These are phyloP conservation scores for Yamadazyma taylorii DNA, from an alignment of 1,139 yeast species.

Conservation along the genomic window DNA sequence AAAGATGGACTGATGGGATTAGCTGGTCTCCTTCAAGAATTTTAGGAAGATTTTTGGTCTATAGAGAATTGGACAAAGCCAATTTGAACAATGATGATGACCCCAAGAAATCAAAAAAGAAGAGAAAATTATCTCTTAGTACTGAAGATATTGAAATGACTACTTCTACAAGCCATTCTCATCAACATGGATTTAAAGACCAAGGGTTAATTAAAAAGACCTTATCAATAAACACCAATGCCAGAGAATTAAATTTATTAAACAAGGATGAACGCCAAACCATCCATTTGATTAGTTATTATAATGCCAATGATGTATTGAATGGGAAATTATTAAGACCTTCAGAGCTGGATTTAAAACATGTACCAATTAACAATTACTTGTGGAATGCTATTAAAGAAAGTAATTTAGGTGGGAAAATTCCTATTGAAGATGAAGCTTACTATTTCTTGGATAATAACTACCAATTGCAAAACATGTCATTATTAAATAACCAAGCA, in stretches of 20 bases:
- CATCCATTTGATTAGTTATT: conserved; percentile 78
- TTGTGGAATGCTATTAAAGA: conserved; percentile 63
- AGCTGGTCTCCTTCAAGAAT: conserved; percentile 92
- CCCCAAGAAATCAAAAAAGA: conserved; percentile 25
- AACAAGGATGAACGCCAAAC: conserved; percentile 41
- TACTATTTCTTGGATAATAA: conserved; percentile 50
- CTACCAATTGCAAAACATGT: conserved; percentile 46
- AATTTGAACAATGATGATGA: conserved; percentile 6
- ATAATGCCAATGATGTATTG: conserved; percentile 70
- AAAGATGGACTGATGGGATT: conserved; percentile 93
- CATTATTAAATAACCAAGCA: conserved; percentile 20
- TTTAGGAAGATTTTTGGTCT: conserved; percentile 77
- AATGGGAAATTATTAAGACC: conserved; percentile 61
- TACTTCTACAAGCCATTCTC: conserved; percentile 15
- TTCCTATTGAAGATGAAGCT: conserved; percentile 53
- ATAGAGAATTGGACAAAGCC: conserved; percentile 70
- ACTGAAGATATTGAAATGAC: conserved; percentile 15
- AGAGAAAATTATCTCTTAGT: conserved; percentile 21
- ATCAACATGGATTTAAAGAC: conserved; percentile 67
- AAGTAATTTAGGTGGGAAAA: conserved; percentile 58
- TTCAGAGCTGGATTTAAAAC: conserved; percentile 51
- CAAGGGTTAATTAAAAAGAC: conserved; percentile 84
- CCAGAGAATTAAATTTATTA: conserved; percentile 35
- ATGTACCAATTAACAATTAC: conserved; percentile 53
- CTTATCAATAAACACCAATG: conserved; percentile 52